Evolutionary conservation across 768 basidiomycete genomes (phyloP).

Genomic region (Paxillus rubicundulus): DNA sequence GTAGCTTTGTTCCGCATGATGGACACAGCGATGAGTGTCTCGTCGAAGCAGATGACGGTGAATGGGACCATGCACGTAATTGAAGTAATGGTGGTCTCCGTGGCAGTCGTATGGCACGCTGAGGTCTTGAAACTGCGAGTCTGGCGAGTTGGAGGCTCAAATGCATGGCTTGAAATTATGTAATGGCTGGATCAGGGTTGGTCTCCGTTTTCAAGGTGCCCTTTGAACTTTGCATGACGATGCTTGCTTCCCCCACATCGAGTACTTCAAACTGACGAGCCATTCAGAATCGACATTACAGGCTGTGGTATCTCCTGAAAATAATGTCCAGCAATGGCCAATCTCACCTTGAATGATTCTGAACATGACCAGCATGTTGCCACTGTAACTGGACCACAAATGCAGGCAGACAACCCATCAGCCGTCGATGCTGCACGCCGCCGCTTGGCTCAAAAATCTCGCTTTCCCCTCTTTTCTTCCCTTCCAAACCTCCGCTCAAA

Average conservation of each 20-base stretch:
- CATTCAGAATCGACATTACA: neutral
- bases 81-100: neutral
- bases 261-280: neutral
- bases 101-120: neutral
- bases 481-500: slow-evolving; percentile 28
- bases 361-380: neutral
- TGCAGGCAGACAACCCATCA: slow-evolving; percentile 41
- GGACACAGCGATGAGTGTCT: slow-evolving; percentile 43
- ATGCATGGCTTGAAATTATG: slow-evolving; percentile 6
- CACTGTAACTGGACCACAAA: slow-evolving; percentile 21
- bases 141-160: neutral
- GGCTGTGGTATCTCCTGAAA: neutral
- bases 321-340: slow-evolving; percentile 3
- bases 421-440: slow-evolving; percentile 47
- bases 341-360: neutral
- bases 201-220: neutral
- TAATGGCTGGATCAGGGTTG: no score
- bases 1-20: slow-evolving; percentile 57
- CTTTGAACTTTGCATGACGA: no score
- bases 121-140: neutral
- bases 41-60: neutral
- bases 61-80: neutral
- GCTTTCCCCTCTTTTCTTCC: slow-evolving; percentile 32
- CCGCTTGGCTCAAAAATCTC: slow-evolving; percentile 39
- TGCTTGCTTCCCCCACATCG: neutral